A percentile compares a stretch with the other conserved stretches of the same genome.
phyloP scores from a whole-genome alignment of 768 basidiomycete species.

The Hemileccinum rubropunctum region DNA sequence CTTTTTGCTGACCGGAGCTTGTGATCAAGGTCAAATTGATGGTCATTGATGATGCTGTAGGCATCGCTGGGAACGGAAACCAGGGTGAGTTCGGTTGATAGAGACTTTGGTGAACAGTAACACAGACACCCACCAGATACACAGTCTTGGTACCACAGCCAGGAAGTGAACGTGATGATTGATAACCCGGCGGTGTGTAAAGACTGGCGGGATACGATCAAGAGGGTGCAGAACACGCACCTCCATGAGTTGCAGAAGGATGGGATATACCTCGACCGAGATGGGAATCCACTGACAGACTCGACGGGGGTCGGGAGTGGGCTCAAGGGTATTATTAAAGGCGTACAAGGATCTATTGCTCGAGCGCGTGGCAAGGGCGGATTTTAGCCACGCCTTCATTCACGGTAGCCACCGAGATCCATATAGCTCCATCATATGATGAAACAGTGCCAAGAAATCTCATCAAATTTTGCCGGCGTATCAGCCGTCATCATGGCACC shows the following conservation, averaged over 20 bases:
- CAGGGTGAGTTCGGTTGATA: conserved; percentile 39
- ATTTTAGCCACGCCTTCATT: conserved; percentile 24
- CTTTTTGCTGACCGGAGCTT: neutral
- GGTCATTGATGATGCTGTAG: conserved; percentile 60
- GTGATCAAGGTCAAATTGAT: conserved; percentile 55
- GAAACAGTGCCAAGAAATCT: neutral
- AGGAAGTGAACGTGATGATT: conserved; percentile 66
- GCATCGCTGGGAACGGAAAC: conserved; percentile 69
- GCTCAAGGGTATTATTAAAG: conserved; percentile 39
- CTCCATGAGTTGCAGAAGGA: conserved; percentile 46
- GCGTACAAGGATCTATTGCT: conserved; percentile 40
- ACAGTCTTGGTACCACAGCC: conserved; percentile 71
- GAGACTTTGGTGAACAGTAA: conserved; percentile 1
- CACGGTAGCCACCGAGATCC: conserved; percentile 6
- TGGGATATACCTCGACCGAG: conserved; percentile 54
- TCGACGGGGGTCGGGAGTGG: conserved; percentile 39
- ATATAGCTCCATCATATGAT: too few relatives aligned
- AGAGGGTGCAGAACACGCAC: conserved; percentile 55
- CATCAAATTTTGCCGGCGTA: neutral
- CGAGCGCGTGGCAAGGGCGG: conserved; percentile 43
- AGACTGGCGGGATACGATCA: conserved; percentile 55
- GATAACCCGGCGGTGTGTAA: conserved; percentile 50
- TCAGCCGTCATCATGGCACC: neutral
- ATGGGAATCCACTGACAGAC: conserved; percentile 40
- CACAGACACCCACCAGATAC: conserved; percentile 37